phyloP scores from a whole-genome alignment of 306 rosid species.

The Parietaria judaica region DNA sequence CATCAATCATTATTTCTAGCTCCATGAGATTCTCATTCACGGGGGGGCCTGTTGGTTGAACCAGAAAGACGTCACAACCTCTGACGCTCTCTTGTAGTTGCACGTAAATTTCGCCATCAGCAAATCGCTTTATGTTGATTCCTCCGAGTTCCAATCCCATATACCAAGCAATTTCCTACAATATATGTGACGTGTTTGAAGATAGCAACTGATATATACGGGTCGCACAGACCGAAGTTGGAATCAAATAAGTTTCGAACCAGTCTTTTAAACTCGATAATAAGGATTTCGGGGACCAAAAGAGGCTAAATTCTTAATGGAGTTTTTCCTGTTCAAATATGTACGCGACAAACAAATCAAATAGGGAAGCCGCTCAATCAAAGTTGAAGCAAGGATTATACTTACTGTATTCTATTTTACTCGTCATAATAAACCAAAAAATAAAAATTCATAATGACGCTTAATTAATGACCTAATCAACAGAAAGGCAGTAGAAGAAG shows the following conservation, averaged over 20 bases:
- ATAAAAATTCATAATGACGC: neutral
- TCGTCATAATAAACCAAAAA: neutral
- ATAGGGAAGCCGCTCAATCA: neutral
- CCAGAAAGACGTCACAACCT: slow-evolving; percentile 78
- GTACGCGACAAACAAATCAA: neutral
- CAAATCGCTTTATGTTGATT: slow-evolving; percentile 76
- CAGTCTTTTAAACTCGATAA: neutral
- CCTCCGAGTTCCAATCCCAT: slow-evolving; percentile 89
- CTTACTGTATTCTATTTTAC: neutral
- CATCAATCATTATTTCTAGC: slow-evolving; percentile 82
- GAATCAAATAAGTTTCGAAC: too few relatives aligned
- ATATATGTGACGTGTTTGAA: slow-evolving; percentile 6
- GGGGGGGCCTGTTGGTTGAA: slow-evolving; percentile 92
- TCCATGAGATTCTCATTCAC: slow-evolving; percentile 97
- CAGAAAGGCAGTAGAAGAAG: too few relatives aligned
- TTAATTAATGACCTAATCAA: too few relatives aligned
- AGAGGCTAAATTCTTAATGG: neutral
- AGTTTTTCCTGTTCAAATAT: neutral
- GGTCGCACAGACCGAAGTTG: too few relatives aligned
- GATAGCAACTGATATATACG: neutral
- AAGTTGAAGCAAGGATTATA: neutral
- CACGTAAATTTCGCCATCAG: slow-evolving; percentile 91
- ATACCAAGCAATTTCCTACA: slow-evolving; percentile 81
- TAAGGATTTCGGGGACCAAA: neutral
- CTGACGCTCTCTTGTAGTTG: slow-evolving; percentile 97